Conservation (phyloP, 306 rosid species). For the Morella rubra region DNA sequence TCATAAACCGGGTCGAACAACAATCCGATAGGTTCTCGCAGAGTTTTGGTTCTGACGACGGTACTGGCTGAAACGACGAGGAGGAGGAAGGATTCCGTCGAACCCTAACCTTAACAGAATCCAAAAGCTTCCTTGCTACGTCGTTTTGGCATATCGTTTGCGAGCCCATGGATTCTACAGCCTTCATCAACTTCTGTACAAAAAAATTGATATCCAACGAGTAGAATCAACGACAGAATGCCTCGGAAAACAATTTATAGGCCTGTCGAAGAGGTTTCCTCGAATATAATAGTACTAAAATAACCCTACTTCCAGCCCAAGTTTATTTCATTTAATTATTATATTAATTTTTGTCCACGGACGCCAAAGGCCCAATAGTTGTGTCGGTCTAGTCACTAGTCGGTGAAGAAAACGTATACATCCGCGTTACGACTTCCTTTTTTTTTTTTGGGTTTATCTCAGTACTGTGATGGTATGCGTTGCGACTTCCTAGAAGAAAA, state of each 20-base stretch:
- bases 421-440: too few relatives aligned
- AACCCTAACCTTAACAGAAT: conserved; percentile 26
- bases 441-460: too few relatives aligned
- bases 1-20: conserved; percentile 16
- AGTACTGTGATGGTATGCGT: too few relatives aligned
- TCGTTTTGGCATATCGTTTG: not conserved
- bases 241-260: not conserved
- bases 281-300: not conserved
- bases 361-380: not conserved
- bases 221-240: conserved; percentile 7
- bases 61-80: not conserved
- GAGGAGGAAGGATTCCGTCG: conserved; percentile 15
- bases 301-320: not conserved
- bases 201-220: conserved; percentile 17
- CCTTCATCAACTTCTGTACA: conserved; percentile 7
- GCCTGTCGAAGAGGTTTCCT: not conserved
- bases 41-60: not conserved
- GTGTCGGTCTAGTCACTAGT: too few relatives aligned
- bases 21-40: conserved; percentile 10
- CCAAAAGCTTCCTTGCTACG: conserved; percentile 13
- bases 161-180: conserved; percentile 47
- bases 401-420: too few relatives aligned
- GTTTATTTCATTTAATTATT: not conserved
- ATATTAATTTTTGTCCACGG: not conserved
- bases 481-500: too few relatives aligned